Conservation (phyloP, 305 asterid species). For the Fraxinus albicans region DNA sequence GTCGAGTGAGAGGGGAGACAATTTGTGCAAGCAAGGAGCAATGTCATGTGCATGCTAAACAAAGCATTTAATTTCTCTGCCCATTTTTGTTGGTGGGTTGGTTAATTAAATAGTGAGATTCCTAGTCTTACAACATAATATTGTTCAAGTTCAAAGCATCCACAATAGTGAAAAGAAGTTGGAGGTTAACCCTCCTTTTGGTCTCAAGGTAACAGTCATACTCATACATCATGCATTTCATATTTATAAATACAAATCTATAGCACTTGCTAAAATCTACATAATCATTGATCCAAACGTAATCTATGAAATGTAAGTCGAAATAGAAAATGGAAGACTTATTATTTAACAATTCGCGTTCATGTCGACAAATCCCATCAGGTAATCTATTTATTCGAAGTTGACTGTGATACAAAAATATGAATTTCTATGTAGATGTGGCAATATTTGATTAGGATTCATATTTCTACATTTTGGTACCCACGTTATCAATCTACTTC, state of each 20-base stretch:
- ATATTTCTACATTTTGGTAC: background rate
- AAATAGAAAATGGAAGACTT: background rate
- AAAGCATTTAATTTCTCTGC: constrained; percentile 19
- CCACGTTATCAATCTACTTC: background rate
- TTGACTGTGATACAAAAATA: background rate
- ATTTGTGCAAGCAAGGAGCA: constrained; percentile 20
- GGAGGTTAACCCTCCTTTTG: background rate
- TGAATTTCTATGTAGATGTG: background rate
- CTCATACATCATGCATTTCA: background rate
- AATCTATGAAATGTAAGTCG: background rate
- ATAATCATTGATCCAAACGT: background rate
- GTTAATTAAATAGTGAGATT: background rate
- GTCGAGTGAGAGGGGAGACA: background rate
- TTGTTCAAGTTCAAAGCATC: background rate
- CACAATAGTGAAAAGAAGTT: background rate
- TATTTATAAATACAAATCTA: background rate
- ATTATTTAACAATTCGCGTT: background rate
- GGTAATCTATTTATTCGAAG: background rate
- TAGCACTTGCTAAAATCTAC: background rate
- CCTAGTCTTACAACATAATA: background rate
- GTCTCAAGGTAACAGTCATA: background rate
- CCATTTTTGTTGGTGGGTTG: constrained; percentile 12
- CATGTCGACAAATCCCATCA: background rate
- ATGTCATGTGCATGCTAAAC: constrained; percentile 31
- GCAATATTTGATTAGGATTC: background rate